These are phyloP conservation scores for Dalbergia cultrata DNA, from an alignment of 306 rosid species.

Conservation along the genomic window DNA sequence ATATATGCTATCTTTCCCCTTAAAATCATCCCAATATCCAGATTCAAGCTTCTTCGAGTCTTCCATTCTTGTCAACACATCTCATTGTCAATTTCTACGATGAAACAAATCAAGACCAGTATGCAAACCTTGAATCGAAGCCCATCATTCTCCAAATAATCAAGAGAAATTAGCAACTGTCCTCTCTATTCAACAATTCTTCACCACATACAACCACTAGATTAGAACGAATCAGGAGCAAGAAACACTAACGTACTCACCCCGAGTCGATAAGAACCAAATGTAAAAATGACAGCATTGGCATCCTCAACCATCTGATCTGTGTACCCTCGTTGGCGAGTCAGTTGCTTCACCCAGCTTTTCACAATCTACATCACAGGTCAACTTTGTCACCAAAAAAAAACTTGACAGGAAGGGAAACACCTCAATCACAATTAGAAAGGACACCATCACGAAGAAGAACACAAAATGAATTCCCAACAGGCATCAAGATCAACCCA, in stretches of 20 bases:
- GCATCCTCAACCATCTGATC: conserved; percentile 99
- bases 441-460: conserved; percentile 25
- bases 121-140: conserved; percentile 33
- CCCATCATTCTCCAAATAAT: conserved; percentile 21
- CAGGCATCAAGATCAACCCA: conserved; percentile 19
- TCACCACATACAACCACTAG: conserved; percentile 32
- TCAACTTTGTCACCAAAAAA: conserved; percentile 40
- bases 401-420: conserved; percentile 14
- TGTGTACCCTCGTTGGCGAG: conserved; percentile 84
- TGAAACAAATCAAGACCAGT: conserved; percentile 6
- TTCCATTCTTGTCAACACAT: conserved; percentile 7
- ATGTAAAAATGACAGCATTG: conserved; percentile 89
- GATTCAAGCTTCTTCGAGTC: not conserved
- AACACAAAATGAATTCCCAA: conserved; percentile 12
- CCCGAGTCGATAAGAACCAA: conserved; percentile 93
- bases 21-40: not conserved
- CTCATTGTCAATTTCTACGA: not conserved
- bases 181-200: conserved; percentile 1
- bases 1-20: not conserved
- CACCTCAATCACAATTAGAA: conserved; percentile 14
- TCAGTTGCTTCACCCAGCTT: conserved; percentile 92
- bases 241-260: conserved; percentile 55
- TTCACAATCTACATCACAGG: conserved; percentile 74
- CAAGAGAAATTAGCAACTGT: conserved; percentile 12
- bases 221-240: not conserved